phyloP scores from a whole-genome alignment of 2,329 filamentous ascomycete species.

The Aspergillus costaricaensis region DNA sequence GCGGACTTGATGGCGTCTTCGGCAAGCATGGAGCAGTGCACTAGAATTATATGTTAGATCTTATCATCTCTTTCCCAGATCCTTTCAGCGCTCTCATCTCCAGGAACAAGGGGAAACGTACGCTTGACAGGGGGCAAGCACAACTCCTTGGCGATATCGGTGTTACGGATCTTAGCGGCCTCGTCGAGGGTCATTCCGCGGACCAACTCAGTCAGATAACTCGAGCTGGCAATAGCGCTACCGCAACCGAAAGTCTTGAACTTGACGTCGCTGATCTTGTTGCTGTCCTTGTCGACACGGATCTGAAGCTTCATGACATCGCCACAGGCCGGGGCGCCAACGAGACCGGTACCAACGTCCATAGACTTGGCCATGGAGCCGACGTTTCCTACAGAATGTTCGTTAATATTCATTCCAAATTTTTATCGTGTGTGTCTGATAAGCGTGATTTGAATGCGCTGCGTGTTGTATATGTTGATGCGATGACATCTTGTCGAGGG shows the following conservation, averaged over 20 bases:
- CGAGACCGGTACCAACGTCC: conserved; percentile 87
- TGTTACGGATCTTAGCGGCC: conserved; percentile 89
- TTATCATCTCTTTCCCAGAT: background rate
- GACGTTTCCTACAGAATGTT: conserved; percentile 35
- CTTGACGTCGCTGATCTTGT: conserved; percentile 90
- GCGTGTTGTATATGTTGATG: background rate
- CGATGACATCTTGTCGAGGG: background rate
- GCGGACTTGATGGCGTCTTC: conserved; percentile 92
- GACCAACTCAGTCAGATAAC: conserved; percentile 92
- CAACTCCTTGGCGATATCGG: conserved; percentile 95
- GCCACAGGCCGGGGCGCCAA: conserved; percentile 85
- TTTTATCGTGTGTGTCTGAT: background rate
- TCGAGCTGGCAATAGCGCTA: conserved; percentile 89
- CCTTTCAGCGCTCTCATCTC: background rate
- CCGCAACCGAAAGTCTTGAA: conserved; percentile 99
- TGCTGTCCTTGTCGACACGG: conserved; percentile 81
- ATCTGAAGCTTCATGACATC: conserved; percentile 96
- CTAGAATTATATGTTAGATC: conserved; percentile 42
- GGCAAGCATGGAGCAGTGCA: conserved; percentile 90
- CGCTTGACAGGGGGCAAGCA: conserved; percentile 88
- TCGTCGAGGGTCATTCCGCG: conserved; percentile 96
- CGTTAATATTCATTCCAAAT: background rate
- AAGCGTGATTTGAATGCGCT: background rate
- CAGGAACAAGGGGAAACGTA: conserved; percentile 50
- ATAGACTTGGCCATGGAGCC: conserved; percentile 72